Evolutionary conservation across 768 basidiomycete species (phyloP).

Genomic region (Russula emetica): DNA sequence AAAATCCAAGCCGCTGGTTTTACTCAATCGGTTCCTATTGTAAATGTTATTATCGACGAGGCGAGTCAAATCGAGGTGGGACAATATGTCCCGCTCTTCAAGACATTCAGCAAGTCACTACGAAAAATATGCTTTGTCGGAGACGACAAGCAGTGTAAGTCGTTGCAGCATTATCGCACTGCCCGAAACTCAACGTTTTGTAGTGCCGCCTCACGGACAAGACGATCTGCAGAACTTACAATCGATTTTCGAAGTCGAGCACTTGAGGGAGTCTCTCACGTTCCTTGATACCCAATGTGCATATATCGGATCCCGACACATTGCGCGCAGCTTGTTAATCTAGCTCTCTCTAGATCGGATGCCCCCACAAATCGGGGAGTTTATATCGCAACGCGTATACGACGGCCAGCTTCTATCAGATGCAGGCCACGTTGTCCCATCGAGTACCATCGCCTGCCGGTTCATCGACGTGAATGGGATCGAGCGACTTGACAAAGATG

Average conservation of each 20-base stretch:
- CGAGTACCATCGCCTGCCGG: constrained; percentile 46
- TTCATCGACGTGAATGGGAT: constrained; percentile 55
- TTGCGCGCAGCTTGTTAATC: constrained; percentile 18
- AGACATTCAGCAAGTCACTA: constrained; percentile 31
- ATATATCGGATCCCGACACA: constrained; percentile 28
- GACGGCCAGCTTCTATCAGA: constrained; percentile 53
- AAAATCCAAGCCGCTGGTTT: constrained; percentile 24
- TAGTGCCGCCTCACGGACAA: constrained; percentile 79
- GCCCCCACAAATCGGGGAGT: constrained; percentile 72
- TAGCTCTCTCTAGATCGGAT: constrained; percentile 59
- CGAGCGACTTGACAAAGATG: constrained; percentile 32
- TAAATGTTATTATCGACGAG: constrained; percentile 39
- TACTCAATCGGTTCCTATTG: constrained; percentile 32
- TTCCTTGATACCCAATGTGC: constrained; percentile 76
- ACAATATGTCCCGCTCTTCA: constrained; percentile 34
- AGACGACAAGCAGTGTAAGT: constrained; percentile 42
- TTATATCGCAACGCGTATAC: constrained; percentile 70
- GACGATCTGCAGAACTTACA: constrained; percentile 60
- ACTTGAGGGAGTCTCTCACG: constrained; percentile 46
- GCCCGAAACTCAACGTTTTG: constrained; percentile 5
- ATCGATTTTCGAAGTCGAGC: constrained; percentile 73
- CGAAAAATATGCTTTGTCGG: constrained; percentile 41
- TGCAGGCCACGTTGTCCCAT: constrained; percentile 47
- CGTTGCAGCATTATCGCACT: not conserved
- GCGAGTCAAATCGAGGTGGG: constrained; percentile 33